Percentiles rank a stretch among this genome's conserved stretches.
phyloP scores from a whole-genome alignment of 129 eudicot species.

The Logfia minima region DNA sequence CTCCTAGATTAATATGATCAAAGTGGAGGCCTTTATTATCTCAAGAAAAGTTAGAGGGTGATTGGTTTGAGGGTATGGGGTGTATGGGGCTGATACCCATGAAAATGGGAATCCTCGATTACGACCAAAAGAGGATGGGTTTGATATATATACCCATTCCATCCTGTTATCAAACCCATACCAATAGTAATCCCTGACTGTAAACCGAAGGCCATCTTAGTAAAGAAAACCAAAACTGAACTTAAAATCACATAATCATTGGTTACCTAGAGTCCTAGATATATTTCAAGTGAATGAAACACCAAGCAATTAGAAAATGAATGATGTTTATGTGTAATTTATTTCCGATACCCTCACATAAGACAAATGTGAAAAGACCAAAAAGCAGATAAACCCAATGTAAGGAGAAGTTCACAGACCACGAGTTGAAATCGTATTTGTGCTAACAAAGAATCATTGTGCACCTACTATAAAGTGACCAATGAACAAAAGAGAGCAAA shows the following conservation, averaged over 20 bases:
- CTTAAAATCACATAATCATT: constrained; percentile 15
- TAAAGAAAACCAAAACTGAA: constrained; percentile 12
- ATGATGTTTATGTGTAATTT: not conserved
- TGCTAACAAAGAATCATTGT: constrained; percentile 10
- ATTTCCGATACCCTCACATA: not conserved
- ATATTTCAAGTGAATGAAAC: not conserved
- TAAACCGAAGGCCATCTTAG: not conserved
- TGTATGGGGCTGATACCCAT: constrained; percentile 3
- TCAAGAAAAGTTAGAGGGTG: constrained; percentile 9
- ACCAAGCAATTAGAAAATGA: not conserved
- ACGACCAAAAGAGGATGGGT: not conserved
- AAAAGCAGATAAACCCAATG: not conserved
- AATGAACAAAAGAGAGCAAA: not conserved
- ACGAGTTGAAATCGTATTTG: not conserved
- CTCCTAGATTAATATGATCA: not conserved
- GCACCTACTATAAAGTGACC: not conserved
- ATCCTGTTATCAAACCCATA: not conserved
- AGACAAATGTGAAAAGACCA: not conserved
- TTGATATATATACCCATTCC: not conserved
- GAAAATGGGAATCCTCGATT: constrained; percentile 1
- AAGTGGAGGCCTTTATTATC: constrained; percentile 10
- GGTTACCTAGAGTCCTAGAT: not conserved
- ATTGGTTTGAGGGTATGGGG: not conserved
- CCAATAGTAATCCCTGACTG: not conserved
- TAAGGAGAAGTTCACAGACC: not conserved